Base-by-base conservation (phyloP, 441 rosid genomes). In the Mallotus repandus region DNA sequence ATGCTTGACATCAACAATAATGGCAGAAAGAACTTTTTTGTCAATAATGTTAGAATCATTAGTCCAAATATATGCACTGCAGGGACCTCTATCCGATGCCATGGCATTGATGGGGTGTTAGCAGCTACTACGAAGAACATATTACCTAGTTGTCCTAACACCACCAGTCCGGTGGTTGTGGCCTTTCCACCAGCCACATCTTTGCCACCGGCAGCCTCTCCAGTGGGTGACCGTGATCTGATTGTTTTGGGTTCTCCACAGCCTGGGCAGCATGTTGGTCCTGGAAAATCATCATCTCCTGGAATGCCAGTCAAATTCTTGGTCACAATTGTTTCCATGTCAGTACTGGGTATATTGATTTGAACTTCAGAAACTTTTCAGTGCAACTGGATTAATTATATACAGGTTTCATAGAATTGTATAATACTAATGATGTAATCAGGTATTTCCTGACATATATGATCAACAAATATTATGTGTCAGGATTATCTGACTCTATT, bases 81-180 rank as follows among this genome's bases (percentile, higher is more conserved):
- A 29, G 83, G 86, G 0, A 79, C 84, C 54, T 84, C 96, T 45
- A 87, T 91, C 64, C 76, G 91, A 29, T 93, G 97, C 68, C 98
- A 90, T 71, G 97, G 96, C 29, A 80, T 91, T 9, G 91, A 87
- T 62, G 89, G 88, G 8, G 88, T 90, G 61, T 59, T 91, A 73
- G 53, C 38, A 18, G 71, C 63, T 14, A 61, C 59, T 29, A 66
- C 62, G 15, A 53, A 75, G 18, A 15, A 12, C 3, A 74, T 74
- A 2, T 29, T 7, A 19, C 59, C 76, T 70, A 49, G 77, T 53
- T 87, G 87, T 58, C 77, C 90, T 9, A 75, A 69, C 63, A 67
- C 63, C 29, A 18, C 67, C 7, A 57, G 72, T 50, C 80, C 86
- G 25, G 77, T 67, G 66, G 38, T 64, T 58, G 74, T 57, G 38